phyloP scores from a whole-genome alignment of 2,329 filamentous ascomycete species.

The Aspergillus sp. region DNA sequence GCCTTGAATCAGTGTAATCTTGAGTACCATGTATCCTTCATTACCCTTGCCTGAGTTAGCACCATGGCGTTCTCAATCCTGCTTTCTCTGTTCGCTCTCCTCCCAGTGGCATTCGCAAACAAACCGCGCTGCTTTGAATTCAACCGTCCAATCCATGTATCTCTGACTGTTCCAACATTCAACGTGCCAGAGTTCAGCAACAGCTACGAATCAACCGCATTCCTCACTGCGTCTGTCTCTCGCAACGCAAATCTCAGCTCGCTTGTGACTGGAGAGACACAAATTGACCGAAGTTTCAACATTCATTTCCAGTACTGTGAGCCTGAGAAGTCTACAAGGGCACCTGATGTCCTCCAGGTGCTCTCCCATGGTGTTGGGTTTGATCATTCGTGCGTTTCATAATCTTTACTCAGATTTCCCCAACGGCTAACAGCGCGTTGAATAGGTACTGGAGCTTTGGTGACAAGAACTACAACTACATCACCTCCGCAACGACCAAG shows the following conservation, averaged over 20 bases:
- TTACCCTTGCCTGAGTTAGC: too few relatives aligned
- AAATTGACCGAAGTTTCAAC: not conserved
- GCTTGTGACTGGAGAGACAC: not conserved
- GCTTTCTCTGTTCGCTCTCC: not conserved
- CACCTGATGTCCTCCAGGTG: not conserved
- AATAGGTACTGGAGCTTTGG: not conserved
- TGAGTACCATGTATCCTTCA: too few relatives aligned
- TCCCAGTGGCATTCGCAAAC: not conserved
- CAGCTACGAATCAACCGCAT: constrained; percentile 1
- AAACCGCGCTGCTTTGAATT: not conserved
- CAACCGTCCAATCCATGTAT: not conserved
- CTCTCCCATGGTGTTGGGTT: not conserved
- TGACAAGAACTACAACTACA: not conserved
- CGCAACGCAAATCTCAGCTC: not conserved
- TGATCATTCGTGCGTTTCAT: not conserved
- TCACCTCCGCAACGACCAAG: not conserved
- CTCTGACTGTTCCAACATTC: not conserved
- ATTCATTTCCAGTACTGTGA: constrained; percentile 1
- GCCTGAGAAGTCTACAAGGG: not conserved
- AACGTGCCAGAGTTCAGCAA: not conserved
- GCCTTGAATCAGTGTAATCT: too few relatives aligned
- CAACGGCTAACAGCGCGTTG: not conserved
- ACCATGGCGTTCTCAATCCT: not conserved
- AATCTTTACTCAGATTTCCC: too few relatives aligned
- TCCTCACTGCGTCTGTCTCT: not conserved